phyloP scores from a whole-genome alignment of 768 basidiomycete genomes.

The Russula sp. region DNA sequence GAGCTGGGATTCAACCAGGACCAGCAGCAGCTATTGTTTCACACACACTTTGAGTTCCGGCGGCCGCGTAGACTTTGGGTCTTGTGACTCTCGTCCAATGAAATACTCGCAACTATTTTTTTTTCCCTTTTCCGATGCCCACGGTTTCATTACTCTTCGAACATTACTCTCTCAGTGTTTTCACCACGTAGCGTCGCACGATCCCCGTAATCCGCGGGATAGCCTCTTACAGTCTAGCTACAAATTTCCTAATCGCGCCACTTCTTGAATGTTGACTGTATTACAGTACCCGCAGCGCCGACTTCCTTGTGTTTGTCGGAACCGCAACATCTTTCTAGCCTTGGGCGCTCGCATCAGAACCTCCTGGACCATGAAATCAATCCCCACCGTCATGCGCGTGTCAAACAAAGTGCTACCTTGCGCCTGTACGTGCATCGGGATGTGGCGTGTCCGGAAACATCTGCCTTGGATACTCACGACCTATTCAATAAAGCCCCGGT shows the following conservation, averaged over 20 bases:
- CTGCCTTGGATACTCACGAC: not conserved
- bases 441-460: not conserved
- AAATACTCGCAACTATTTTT: not conserved
- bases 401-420: not conserved
- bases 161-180: not conserved
- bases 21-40: not conserved
- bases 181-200: not conserved
- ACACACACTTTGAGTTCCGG: not conserved
- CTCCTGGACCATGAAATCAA: not conserved
- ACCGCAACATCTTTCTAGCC: not conserved
- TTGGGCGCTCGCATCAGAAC: not conserved
- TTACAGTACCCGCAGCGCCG: not conserved
- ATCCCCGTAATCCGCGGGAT: conserved; percentile 8
- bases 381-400: not conserved
- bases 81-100: not conserved
- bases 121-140: not conserved
- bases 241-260: not conserved
- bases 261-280: not conserved
- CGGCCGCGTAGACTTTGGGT: not conserved
- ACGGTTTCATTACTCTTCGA: conserved; percentile 1
- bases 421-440: not conserved
- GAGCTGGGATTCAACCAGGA: not conserved
- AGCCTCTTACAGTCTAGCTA: not conserved
- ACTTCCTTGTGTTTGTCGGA: not conserved
- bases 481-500: not conserved